A percentile compares a stretch with the other conserved stretches of the same genome.
Evolutionary conservation across 306 rosid genomes (phyloP).

Genomic region (Ceratonia siliqua): DNA sequence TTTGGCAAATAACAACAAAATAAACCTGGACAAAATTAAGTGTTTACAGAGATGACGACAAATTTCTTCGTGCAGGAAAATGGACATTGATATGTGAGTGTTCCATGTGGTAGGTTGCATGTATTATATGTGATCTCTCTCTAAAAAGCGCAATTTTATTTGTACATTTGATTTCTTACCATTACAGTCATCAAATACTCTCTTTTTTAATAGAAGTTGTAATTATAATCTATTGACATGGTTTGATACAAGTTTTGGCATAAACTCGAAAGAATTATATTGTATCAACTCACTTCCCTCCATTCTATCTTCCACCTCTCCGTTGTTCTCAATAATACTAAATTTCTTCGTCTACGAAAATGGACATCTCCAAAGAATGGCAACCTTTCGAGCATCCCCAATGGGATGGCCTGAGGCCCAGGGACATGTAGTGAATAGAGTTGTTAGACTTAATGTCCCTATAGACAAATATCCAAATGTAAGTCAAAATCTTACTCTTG

Average conservation of each 20-base stretch:
- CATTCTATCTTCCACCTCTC: too few species aligned
- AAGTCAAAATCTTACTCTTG: conserved; percentile 35
- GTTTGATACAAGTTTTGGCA: conserved; percentile 14
- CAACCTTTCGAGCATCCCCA: conserved; percentile 58
- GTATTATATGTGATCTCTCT: neutral
- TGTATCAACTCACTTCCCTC: conserved; percentile 5
- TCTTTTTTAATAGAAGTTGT: conserved; percentile 14
- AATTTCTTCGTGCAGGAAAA: conserved; percentile 14
- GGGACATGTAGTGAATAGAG: conserved; percentile 77
- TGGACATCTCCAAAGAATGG: conserved; percentile 58
- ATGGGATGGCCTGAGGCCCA: conserved; percentile 74
- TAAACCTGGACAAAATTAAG: too few species aligned
- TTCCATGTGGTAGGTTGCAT: neutral
- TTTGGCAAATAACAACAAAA: too few species aligned
- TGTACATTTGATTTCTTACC: neutral
- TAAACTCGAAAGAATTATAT: neutral
- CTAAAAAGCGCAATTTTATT: neutral
- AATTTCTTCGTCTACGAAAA: conserved; percentile 53
- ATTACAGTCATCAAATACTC: neutral
- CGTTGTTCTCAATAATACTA: conserved; percentile 15
- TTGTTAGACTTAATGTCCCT: conserved; percentile 80
- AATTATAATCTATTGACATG: conserved; percentile 5
- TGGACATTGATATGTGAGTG: conserved; percentile 3
- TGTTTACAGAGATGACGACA: too few species aligned
- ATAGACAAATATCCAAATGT: conserved; percentile 83